phyloP scores from a whole-genome alignment of 768 basidiomycete genomes.

The Boletus insuetus region DNA sequence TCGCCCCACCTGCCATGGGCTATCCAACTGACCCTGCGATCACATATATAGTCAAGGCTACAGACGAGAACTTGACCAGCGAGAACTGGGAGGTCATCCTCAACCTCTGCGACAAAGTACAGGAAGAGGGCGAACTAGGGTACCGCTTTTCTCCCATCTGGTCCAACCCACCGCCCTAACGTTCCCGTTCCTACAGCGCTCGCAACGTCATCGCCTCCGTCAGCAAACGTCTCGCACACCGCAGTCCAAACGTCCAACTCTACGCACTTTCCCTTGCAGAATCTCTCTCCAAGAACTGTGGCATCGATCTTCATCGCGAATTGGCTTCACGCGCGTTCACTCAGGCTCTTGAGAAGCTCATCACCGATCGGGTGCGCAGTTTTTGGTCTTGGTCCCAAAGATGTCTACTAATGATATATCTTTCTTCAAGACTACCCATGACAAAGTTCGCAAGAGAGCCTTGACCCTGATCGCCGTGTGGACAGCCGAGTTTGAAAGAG shows the following conservation, averaged over 20 bases:
- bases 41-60: slow-evolving; percentile 74
- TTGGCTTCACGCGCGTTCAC: slow-evolving; percentile 90
- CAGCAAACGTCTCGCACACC: slow-evolving; percentile 87
- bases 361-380: slow-evolving; percentile 76
- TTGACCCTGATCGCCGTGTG: slow-evolving; percentile 75
- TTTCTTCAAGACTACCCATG: slow-evolving; percentile 73
- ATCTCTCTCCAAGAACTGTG: slow-evolving; percentile 89
- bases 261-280: slow-evolving; percentile 88
- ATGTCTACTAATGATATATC: slow-evolving; percentile 13
- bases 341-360: slow-evolving; percentile 78
- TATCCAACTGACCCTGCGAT: slow-evolving; percentile 1
- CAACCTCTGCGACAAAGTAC: slow-evolving; percentile 94
- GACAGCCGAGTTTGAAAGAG: slow-evolving; percentile 80
- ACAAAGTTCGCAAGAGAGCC: slow-evolving; percentile 79
- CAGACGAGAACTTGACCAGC: slow-evolving; percentile 92
- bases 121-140: slow-evolving; percentile 86
- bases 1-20: slow-evolving; percentile 2
- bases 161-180: slow-evolving; percentile 16
- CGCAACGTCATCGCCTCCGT: slow-evolving; percentile 81
- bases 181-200: slow-evolving; percentile 53
- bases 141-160: slow-evolving; percentile 29
- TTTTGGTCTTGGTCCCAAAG: background rate
- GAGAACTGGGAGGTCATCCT: slow-evolving; percentile 97
- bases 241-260: slow-evolving; percentile 95
- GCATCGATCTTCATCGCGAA: slow-evolving; percentile 76